Evolutionary conservation across 1,284 basidiomycete species (phyloP), one percentile per base, ranked within the genome.

Genomic region (Pseudozyma sp.): DNA sequence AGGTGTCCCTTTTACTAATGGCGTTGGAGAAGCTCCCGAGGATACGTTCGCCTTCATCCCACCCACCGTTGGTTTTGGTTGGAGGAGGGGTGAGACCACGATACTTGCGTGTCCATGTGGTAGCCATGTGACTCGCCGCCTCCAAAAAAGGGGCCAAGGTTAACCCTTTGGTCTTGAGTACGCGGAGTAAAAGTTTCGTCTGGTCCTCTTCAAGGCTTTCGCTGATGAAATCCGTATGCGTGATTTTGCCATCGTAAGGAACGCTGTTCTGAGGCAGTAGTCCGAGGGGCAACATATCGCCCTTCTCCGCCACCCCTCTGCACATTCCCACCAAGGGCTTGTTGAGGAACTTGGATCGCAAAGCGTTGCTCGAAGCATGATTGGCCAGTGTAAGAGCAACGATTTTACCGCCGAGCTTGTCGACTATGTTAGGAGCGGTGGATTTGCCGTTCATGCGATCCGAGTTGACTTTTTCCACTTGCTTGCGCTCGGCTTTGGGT

Each of bases 61-160:
- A 48, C 0, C 52, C 66, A 1, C 21, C 31, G 38, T 44, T 43
- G 25, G 25, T 6, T 31, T 48, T 51, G 25, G 55, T 39, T n/a
- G 43, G 18, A 31, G 11, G 8, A 12, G 52, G 35, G 1, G 34
- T 19, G 4, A 73, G 53, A 0, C 34, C 34, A 16, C 71, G 71
- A 13, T 67, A 45, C 12, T 57, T 58, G 1, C 72, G 59, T 3
- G 56, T 51, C 72, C 72, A 75, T 3, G 47, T 64, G 34, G 68
- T 70, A 3, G 72, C 42, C 56, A 71, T 60, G 38, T 67, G 52
- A 7, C 21, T n/a, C 13, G 43, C 35, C 2, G 72, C 68, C 38
- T 75, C 72, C 21, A 65, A 35, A 25, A 75, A 71, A 3, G 72
- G 72, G 12, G 72, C 72, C 13, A 71, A 10, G 1, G 72, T 70